phyloP scores from a whole-genome alignment of 2,329 filamentous ascomycete genomes.

The Epichloe gansuensis region DNA sequence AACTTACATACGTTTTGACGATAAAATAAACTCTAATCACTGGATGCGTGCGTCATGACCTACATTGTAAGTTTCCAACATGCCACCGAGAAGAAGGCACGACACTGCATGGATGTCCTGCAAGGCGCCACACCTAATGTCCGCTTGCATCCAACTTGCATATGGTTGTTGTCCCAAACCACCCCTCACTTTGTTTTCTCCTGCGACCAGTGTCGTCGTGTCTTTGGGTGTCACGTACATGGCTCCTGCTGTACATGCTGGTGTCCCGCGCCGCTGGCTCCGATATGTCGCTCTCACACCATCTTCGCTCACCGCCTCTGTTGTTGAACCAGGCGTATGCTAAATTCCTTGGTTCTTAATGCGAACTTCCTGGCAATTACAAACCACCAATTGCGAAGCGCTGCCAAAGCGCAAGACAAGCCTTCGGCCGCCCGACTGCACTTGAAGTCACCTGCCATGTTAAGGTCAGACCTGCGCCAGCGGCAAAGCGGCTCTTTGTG shows the following conservation, averaged over 20 bases:
- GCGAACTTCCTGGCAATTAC: constrained; percentile 1
- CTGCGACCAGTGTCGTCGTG: neutral
- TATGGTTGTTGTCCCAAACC: constrained; percentile 1
- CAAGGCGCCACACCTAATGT: constrained; percentile 7
- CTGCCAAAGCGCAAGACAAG: constrained; percentile 1
- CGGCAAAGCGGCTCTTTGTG: neutral
- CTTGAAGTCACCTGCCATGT: constrained; percentile 2
- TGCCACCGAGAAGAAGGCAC: constrained; percentile 1
- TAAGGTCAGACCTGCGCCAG: neutral
- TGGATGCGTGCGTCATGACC: constrained; percentile 26
- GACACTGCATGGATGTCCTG: constrained; percentile 11
- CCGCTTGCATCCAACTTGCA: constrained; percentile 3
- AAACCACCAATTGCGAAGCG: neutral
- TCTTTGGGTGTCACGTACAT: neutral
- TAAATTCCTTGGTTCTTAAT: constrained; percentile 2
- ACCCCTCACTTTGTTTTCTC: constrained; percentile 1
- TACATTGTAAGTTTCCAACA: constrained; percentile 24
- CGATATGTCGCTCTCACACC: constrained; percentile 6
- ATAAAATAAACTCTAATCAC: constrained; percentile 10
- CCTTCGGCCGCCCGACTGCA: neutral
- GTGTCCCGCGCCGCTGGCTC: constrained; percentile 2
- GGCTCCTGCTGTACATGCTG: constrained; percentile 1
- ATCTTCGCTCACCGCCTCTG: constrained; percentile 7
- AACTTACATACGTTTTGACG: neutral
- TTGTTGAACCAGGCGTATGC: neutral